Base-by-base conservation (phyloP, 805 yeast genomes). In the Isabelozyma gotoi region DNA sequence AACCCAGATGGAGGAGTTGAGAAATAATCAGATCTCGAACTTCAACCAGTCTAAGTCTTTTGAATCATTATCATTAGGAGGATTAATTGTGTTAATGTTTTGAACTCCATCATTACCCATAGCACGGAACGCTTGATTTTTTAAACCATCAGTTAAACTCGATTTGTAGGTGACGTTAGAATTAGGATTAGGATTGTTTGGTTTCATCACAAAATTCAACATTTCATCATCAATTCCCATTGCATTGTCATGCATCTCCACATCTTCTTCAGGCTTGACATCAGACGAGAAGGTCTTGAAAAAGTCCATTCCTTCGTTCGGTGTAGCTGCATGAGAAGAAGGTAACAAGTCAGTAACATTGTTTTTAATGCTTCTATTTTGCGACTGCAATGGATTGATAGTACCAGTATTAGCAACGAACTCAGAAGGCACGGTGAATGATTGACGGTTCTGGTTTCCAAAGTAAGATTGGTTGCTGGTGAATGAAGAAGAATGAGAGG, bases 41-140 rank as follows among this genome's bases (percentile, higher is more conserved):
- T 62, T 63, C 42, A 63, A 52, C 68, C 68, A 63, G 39, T 62
- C 67, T 24, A 63, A 52, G 35, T 62, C 65, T 38, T 53, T 50
- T 18, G 48, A 39, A 8, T 51, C 56, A 41, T 53, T 49, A 32
- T 46, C 48, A 33, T 19, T 29, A 19, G 14, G 38, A 15, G 14
- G 11, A 20, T 40, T 24, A 19, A 19, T 32, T 16, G 36, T 12
- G 29, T 40, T 42, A 35, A 44, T 46, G 31, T 33, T 20, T 27
- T 27, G 36, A 21, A 32, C 19, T 5, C 33, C 36, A 35, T 33
- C 27, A 18, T 43, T 45, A 10, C 27, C 27, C 27, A 21, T 21
- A 2, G 27, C 27, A 7, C 10, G 27, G 27, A 21, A 21, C 10
- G 27, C 27, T 33, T 45, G 53, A 17, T 40, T 39, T 21, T 42